These are phyloP conservation scores for Scheffersomyces illinoinensis DNA, from an alignment of 1,139 yeast species.

Conservation along the genomic window DNA sequence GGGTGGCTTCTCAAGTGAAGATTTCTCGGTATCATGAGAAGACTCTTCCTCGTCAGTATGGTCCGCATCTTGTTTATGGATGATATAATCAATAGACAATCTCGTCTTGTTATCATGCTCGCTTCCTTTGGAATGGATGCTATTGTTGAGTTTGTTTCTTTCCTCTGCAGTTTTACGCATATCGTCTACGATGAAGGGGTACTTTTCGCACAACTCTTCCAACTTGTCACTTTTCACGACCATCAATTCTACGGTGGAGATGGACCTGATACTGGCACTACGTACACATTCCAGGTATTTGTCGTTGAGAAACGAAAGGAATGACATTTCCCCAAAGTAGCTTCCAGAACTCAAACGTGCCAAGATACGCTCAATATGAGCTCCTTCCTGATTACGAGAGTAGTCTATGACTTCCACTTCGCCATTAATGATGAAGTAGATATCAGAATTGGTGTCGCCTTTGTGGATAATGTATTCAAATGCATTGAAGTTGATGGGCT, in stretches of 20 bases:
- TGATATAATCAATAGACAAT: conserved; percentile 21
- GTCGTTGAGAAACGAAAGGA: conserved; percentile 50
- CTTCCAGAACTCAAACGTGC: conserved; percentile 65
- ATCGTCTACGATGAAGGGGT: conserved; percentile 59
- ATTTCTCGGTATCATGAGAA: neutral
- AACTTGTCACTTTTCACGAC: conserved; percentile 57
- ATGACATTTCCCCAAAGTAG: conserved; percentile 78
- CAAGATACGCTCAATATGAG: conserved; percentile 36
- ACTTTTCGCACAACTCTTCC: conserved; percentile 52
- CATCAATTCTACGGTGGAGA: conserved; percentile 59
- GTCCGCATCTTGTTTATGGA: conserved; percentile 11
- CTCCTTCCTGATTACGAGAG: conserved; percentile 11
- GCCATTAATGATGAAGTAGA: conserved; percentile 66
- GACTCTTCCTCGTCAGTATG: neutral
- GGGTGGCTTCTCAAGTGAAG: neutral
- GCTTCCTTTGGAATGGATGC: conserved; percentile 9
- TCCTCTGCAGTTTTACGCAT: conserved; percentile 61
- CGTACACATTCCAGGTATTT: conserved; percentile 32
- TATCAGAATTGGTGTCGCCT: conserved; percentile 61
- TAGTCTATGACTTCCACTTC: conserved; percentile 68
- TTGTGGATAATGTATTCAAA: conserved; percentile 62
- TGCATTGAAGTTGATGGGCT: conserved; percentile 52
- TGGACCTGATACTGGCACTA: conserved; percentile 64
- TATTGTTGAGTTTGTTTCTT: conserved; percentile 30
- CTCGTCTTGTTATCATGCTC: conserved; percentile 7